Base-by-base conservation (phyloP, 2,329 filamentous ascomycete genomes). In the Colletotrichum lupini region DNA sequence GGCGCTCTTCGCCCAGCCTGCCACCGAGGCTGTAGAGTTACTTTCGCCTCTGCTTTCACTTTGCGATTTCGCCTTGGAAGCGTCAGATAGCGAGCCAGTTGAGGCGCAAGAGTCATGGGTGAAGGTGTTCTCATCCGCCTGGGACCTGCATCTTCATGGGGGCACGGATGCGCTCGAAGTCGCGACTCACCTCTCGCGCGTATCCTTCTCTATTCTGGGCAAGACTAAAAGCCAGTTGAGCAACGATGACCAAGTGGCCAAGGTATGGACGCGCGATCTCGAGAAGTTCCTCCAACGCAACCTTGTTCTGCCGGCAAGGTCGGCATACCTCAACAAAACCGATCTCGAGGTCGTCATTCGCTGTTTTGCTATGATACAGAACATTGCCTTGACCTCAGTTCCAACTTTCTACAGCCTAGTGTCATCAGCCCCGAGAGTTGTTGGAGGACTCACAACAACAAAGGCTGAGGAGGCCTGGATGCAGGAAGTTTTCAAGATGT, bases 131-230 rank as follows among this genome's bases (percentile, higher is more conserved):
- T 80, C 82, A 4, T 78, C 82, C 0, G 77, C 90, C 5, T 91
- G 89, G 89, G 83, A 86, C 24, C 81, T 91, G 6, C 89, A 88
- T 75, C 80, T 88, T n/a, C 87, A 88, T 72, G 85, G 83, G 22
- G 80, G 80, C 4, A 81, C 83, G 30, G 89, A 91, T 76, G 81
- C 81, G 3, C 73, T 83, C 8, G 85, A 89, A 52, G 86, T 90
- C 30, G 87, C 88, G 2, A 82, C 79, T 2, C 80, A 86, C 62
- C 79, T 90, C 6, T 88, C 88, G 56, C 76, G 79, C 0, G 79
- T 83, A 0, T 79, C 73, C 68, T 82, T 82, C 57, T 78, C 78
- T 8, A 80, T 89, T 32, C 76, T 89, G 1, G 82, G 81, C 16
- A 85, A 81, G 63, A 70, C 89, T 5, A 81, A 82, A 14, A 78